Evolutionary conservation across 1,139 yeast genomes (phyloP), one percentile per base, ranked within the genome.

Genomic region (Saccharomyces hybrid): DNA sequence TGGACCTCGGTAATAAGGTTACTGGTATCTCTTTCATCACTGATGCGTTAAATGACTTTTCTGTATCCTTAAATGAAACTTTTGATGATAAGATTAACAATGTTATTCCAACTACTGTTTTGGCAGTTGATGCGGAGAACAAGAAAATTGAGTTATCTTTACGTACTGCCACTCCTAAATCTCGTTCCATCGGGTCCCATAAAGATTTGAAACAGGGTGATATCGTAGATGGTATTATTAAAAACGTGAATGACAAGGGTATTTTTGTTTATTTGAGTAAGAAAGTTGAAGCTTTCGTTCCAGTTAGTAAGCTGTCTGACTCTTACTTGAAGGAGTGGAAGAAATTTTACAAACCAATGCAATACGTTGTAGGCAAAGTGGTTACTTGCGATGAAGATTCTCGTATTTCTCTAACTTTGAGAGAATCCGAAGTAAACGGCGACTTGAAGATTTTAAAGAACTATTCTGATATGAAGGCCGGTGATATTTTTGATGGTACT

Each of bases 301-400:
- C 89, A 66, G 84, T 89, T 51, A 73, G 86, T 50, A 93, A 91
- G 69, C 75, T 91, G 52, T 88, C 95, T 9, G 98, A 93, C 65
- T 77, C 86, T 1, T 88, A 75, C 65, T 74, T 89, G 66, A 84
- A 85, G 64, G 96, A 93, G 60, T 93, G 98, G 98, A 88, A 88
- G 74, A 82, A 82, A 61, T 80, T 78, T 60, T 88, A 80, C 76
- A 78, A 78, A 59, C 79, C 82, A 34, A 81, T 86, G 68, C 96
- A 90, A 71, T 74, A 79, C 21, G 91, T 91, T n/a, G 69, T 75
- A 50, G 97, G 93, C 62, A 88, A 86, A 69, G 81, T 89, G 54
- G 72, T 84, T 19, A 75, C 82, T 52, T 79, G 88, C 58, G 81
- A 81, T 44, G 79, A 78, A 50, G 84, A 82, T 59, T 82, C 84